Base-by-base conservation (phyloP, 148 eudicot genomes). In the Rhododendron simsii region DNA sequence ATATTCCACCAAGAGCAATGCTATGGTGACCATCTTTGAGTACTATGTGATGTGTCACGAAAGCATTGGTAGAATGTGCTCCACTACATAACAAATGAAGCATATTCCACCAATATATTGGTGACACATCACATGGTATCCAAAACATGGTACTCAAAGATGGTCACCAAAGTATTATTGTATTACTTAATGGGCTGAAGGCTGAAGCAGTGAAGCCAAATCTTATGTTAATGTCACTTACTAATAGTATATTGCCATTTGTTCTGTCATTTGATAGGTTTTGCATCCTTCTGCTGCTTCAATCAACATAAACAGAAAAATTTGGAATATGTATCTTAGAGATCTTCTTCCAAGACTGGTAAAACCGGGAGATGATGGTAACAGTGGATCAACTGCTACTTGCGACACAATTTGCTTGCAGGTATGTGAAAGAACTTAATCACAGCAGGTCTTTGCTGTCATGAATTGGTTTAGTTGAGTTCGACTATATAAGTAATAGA, bases 331-430 rank as follows among this genome's bases (percentile, higher is more conserved):
- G 91, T 93, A 93, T 89, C 92, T 92, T 81, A 86, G 87, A 80
- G 91, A 88, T 87, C 87, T 93, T 86, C 91, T 93, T 85, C 95
- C 94, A 69, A 89, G 94, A 84, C 88, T 92, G 12, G 94, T 89
- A 20, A 90, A 87, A 88, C 83, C 79, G 35, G 93, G 95, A 44
- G 87, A 90, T 83, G 95, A 93, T 65, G 94, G 95, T 18, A 92
- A 93, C 81, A 88, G 88, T 75, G 95, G 95, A 51, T 93, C 94
- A 76, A 78, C 92, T 87, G 93, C 93, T 79, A 86, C 90, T 48
- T 93, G 93, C 81, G 95, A 93, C 85, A 89, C 94, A 65, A 87
- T 92, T 20, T 91, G 92, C 90, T 88, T 93, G 69, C 92, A 91
- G 92, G 93, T 91, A 88, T 44, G 37, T 30, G 39, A 53, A 59